These are phyloP conservation scores for Penicillium sp. DNA, from an alignment of 2,329 filamentous ascomycete species.

Conservation along the genomic window DNA sequence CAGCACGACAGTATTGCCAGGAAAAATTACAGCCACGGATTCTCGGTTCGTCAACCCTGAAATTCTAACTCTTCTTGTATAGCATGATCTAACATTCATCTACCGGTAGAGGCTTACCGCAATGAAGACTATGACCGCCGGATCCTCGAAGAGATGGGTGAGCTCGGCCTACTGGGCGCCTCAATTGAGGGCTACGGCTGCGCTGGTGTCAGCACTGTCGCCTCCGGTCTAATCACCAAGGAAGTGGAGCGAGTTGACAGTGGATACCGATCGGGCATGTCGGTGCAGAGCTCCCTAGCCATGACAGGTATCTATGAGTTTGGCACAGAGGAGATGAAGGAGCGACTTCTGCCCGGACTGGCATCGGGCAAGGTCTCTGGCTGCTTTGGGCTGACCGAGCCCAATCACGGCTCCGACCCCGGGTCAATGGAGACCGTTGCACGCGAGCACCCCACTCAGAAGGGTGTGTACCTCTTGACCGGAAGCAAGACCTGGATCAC, in stretches of 20 bases:
- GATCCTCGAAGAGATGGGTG: conserved; percentile 89
- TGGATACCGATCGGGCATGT: conserved; percentile 89
- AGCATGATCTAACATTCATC: background rate
- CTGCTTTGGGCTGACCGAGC: conserved; percentile 87
- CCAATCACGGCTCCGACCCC: conserved; percentile 89
- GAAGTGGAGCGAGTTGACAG: conserved; percentile 90
- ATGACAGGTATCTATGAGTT: conserved; percentile 93
- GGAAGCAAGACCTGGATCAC: conserved; percentile 95
- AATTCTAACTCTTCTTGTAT: background rate
- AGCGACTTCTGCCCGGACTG: conserved; percentile 76
- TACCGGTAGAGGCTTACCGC: conserved; percentile 71
- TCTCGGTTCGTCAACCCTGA: conserved; percentile 61
- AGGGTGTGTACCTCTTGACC: conserved; percentile 75
- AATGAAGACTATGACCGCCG: conserved; percentile 82
- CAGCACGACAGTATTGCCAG: conserved; percentile 90
- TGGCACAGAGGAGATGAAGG: conserved; percentile 82
- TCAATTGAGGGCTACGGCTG: conserved; percentile 86
- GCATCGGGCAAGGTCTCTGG: conserved; percentile 80
- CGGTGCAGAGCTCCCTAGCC: conserved; percentile 85
- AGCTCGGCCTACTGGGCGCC: conserved; percentile 81
- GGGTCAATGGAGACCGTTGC: conserved; percentile 87
- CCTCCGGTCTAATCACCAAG: conserved; percentile 83
- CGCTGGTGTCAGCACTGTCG: conserved; percentile 82
- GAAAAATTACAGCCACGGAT: conserved; percentile 83
- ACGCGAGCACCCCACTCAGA: conserved; percentile 79